Conservation (phyloP, 2,329 filamentous ascomycete species). For the Colletotrichum chrysophilum region DNA sequence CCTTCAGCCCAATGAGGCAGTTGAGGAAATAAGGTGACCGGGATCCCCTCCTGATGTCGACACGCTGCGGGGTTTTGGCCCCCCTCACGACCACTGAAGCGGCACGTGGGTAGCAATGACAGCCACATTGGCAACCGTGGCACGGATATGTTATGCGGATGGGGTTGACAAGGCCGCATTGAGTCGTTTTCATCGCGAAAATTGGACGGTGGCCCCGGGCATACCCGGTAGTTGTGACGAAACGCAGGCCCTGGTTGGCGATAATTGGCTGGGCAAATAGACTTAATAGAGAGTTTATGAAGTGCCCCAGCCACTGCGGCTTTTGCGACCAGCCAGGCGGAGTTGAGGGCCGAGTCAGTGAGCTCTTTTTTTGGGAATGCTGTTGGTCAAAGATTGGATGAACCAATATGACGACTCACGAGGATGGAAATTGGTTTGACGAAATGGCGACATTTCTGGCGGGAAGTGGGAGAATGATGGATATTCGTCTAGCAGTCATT, state of each 20-base stretch:
- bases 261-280: not conserved
- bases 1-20: conserved; percentile 3
- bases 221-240: not conserved
- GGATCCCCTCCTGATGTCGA: not conserved
- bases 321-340: not conserved
- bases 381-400: not conserved
- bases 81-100: not conserved
- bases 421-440: not conserved
- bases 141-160: not conserved
- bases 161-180: not conserved
- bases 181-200: not conserved
- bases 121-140: not conserved
- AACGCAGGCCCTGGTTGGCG: not conserved
- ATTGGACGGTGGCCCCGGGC: not conserved
- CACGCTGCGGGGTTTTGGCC: not conserved
- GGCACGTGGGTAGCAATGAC: not conserved
- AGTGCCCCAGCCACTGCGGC: not conserved
- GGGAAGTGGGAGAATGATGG: not conserved
- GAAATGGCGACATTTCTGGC: not conserved
- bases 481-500: not conserved
- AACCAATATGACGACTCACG: not conserved
- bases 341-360: not conserved
- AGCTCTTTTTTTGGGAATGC: not conserved
- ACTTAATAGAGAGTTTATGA: not conserved
- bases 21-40: not conserved